Conservation (phyloP, 108 stramenopile genomes). For the Fragilaria radians region DNA sequence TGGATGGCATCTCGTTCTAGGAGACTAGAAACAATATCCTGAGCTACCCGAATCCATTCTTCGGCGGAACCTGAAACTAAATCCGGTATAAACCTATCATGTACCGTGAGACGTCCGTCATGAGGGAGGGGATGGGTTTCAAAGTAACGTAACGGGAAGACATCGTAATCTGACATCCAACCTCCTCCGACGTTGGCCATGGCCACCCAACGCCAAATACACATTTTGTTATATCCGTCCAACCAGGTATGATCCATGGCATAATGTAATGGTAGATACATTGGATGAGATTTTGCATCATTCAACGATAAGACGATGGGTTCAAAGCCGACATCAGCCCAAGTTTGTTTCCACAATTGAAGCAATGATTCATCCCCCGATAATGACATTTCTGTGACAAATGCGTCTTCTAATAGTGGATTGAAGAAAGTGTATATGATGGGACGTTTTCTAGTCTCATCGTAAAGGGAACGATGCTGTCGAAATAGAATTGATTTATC, state of each 20-base stretch:
- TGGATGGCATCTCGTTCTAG: background rate
- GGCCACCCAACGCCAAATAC: slow-evolving; percentile 12
- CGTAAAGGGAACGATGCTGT: too few species aligned
- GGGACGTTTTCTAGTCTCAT: background rate
- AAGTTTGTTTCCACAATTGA: slow-evolving; percentile 12
- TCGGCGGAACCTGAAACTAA: slow-evolving; percentile 1
- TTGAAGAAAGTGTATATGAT: slow-evolving; percentile 8
- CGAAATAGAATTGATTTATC: too few species aligned
- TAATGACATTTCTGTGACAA: slow-evolving; percentile 13
- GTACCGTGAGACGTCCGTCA: slow-evolving; percentile 4
- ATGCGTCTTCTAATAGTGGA: slow-evolving; percentile 1
- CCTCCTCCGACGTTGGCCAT: slow-evolving; percentile 21
- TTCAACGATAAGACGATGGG: slow-evolving; percentile 8
- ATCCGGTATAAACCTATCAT: slow-evolving; percentile 1
- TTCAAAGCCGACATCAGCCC: slow-evolving; percentile 13
- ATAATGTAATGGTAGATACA: background rate
- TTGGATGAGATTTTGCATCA: slow-evolving; percentile 3
- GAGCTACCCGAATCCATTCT: slow-evolving; percentile 2
- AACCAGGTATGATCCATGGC: slow-evolving; percentile 4
- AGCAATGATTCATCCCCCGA: slow-evolving; percentile 11
- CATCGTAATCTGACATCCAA: slow-evolving; percentile 21
- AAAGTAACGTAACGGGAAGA: slow-evolving; percentile 10
- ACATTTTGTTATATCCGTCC: slow-evolving; percentile 5
- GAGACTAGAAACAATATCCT: background rate
- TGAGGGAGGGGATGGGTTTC: background rate